phyloP scores from a whole-genome alignment of 495 filamentous ascomycete species.

The Penicillium simplicissimum region DNA sequence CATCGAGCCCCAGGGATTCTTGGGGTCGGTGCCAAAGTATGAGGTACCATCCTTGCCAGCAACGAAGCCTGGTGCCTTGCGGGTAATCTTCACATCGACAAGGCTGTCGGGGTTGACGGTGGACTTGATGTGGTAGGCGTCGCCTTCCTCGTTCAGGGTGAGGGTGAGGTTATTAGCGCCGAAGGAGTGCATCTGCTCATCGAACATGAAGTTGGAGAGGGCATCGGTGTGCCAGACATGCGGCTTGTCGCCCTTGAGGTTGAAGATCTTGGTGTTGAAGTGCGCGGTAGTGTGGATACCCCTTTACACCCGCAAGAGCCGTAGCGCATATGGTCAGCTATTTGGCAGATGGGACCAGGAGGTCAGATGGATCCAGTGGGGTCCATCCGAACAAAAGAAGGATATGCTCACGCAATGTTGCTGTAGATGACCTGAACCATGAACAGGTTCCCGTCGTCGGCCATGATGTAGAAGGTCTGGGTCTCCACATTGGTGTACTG shows the following conservation, averaged over 20 bases:
- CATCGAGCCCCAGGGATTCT: constrained; percentile 89
- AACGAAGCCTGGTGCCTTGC: constrained; percentile 75
- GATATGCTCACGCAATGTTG: constrained; percentile 80
- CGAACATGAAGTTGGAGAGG: constrained; percentile 76
- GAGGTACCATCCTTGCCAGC: constrained; percentile 84
- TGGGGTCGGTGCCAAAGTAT: constrained; percentile 79
- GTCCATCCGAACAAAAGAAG: not conserved
- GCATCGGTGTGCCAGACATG: constrained; percentile 79
- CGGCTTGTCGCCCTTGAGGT: constrained; percentile 63
- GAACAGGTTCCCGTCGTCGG: constrained; percentile 72
- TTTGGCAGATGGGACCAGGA: not conserved
- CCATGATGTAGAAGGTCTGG: constrained; percentile 90
- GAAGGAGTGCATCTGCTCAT: constrained; percentile 77
- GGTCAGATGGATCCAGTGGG: not conserved
- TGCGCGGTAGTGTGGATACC: constrained; percentile 87
- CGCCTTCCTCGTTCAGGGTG: constrained; percentile 80
- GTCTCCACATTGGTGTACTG: constrained; percentile 91
- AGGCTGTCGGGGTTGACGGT: constrained; percentile 71
- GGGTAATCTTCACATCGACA: constrained; percentile 81
- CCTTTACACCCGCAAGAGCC: constrained; percentile 43
- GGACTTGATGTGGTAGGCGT: constrained; percentile 81
- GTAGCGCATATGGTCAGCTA: not conserved
- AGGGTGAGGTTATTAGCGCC: constrained; percentile 80
- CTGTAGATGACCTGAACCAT: constrained; percentile 94
- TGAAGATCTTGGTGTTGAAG: constrained; percentile 91